A percentile compares a stretch with the other conserved stretches of the same genome.
Conservation (phyloP, 345 rosid species). For the Linum usitatissimum region DNA sequence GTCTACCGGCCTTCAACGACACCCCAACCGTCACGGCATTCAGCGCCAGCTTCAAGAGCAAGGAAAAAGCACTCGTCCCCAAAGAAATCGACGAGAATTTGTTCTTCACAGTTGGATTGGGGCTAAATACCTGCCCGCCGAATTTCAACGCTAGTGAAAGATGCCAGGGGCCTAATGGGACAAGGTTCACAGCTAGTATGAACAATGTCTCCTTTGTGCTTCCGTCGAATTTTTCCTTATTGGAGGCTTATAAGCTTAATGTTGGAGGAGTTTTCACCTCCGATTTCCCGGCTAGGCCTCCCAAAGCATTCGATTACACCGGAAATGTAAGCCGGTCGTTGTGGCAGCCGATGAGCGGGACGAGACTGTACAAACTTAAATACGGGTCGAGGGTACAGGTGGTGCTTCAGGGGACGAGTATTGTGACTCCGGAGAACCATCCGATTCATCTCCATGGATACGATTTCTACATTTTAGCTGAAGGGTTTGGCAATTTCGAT, state of each 20-base stretch:
- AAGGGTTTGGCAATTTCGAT: slow-evolving; percentile 3
- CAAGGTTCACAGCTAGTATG: slow-evolving; percentile 32
- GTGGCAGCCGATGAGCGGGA: neutral
- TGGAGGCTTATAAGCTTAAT: slow-evolving; percentile 31
- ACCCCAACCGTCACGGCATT: slow-evolving; percentile 20
- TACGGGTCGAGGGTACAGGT: slow-evolving; percentile 1
- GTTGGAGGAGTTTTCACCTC: slow-evolving; percentile 25
- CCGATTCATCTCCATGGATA: slow-evolving; percentile 7
- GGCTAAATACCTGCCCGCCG: slow-evolving; percentile 17
- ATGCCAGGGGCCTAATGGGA: slow-evolving; percentile 26
- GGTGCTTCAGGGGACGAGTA: neutral
- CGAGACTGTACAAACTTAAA: neutral
- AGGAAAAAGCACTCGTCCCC: slow-evolving; percentile 11
- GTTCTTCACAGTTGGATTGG: slow-evolving; percentile 18
- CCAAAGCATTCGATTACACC: slow-evolving; percentile 7
- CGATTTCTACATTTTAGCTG: slow-evolving; percentile 1
- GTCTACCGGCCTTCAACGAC: slow-evolving; percentile 18
- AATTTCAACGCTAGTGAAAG: slow-evolving; percentile 16
- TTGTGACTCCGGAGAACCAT: slow-evolving; percentile 4
- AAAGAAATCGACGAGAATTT: slow-evolving; percentile 16
- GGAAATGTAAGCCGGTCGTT: neutral
- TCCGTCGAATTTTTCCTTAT: slow-evolving; percentile 20
- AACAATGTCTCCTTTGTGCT: slow-evolving; percentile 36
- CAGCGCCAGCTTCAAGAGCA: slow-evolving; percentile 15
- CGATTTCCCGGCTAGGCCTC: slow-evolving; percentile 33